These are phyloP conservation scores for Penicillium ochrochloron DNA, from an alignment of 495 filamentous ascomycete genomes.

Conservation along the genomic window DNA sequence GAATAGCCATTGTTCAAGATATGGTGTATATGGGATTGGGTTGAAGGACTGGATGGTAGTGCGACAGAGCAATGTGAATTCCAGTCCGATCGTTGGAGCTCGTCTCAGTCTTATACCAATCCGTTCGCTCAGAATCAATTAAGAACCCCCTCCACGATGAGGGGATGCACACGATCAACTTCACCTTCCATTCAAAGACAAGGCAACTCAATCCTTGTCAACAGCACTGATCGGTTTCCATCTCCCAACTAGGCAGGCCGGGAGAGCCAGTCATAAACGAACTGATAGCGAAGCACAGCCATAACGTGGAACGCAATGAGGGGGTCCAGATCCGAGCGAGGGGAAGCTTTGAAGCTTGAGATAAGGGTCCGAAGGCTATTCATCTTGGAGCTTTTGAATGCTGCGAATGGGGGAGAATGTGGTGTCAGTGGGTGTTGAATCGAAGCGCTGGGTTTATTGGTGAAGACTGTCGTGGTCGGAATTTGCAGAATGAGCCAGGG, in stretches of 20 bases:
- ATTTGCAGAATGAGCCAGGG: neutral
- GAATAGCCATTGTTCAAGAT: constrained; percentile 33
- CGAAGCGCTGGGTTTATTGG: neutral
- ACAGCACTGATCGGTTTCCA: constrained; percentile 14
- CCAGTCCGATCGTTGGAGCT: neutral
- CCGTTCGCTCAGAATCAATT: neutral
- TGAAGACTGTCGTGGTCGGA: neutral
- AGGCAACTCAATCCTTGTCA: constrained; percentile 13
- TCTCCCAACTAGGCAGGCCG: constrained; percentile 28
- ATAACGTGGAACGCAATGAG: constrained; percentile 10
- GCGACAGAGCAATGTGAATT: neutral
- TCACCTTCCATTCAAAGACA: neutral
- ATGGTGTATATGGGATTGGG: neutral
- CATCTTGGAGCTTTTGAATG: neutral
- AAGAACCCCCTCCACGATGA: constrained; percentile 7
- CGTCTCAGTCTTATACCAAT: neutral
- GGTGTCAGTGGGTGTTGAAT: neutral
- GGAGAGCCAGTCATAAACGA: constrained; percentile 2
- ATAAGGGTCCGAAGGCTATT: neutral
- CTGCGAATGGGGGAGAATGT: neutral
- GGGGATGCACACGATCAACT: constrained; percentile 12
- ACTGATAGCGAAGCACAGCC: constrained; percentile 8
- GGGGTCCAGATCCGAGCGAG: constrained; percentile 15
- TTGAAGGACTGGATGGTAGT: neutral
- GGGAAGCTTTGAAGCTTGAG: constrained; percentile 21